A percentile compares a stretch with the other conserved stretches of the same genome.
Conservation (phyloP, 345 rosid species). For the Laguncularia racemosa region DNA sequence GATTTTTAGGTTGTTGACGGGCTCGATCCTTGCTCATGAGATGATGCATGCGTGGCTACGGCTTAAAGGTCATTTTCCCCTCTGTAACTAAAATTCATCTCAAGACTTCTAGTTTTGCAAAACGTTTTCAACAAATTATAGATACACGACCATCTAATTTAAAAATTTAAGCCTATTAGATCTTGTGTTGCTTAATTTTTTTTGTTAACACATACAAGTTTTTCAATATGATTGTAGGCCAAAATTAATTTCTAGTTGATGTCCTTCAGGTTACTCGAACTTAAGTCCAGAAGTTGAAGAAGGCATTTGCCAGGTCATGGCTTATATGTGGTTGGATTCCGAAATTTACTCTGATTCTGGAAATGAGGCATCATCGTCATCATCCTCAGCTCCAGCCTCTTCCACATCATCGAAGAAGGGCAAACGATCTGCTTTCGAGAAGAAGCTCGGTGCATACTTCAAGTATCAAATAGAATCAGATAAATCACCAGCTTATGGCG, state of each 20-base stretch:
- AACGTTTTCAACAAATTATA: not conserved
- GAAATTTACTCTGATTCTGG: conserved; percentile 60
- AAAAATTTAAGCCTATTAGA: not conserved
- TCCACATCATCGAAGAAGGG: conserved; percentile 76
- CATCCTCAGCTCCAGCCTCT: conserved; percentile 29
- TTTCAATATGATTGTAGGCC: not conserved
- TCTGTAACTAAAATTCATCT: not conserved
- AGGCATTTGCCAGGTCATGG: conserved; percentile 96
- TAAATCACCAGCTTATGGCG: conserved; percentile 79
- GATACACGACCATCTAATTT: not conserved
- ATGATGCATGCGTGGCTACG: conserved; percentile 99
- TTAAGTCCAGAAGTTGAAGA: conserved; percentile 93
- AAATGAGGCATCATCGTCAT: conserved; percentile 35
- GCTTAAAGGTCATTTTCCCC: conserved; percentile 52
- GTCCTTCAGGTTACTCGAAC: conserved; percentile 62
- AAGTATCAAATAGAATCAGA: conserved; percentile 87
- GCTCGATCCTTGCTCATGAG: conserved; percentile 96
- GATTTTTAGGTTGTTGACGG: conserved; percentile 68
- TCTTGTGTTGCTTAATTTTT: not conserved
- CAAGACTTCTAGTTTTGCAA: not conserved
- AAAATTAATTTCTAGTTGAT: not conserved
- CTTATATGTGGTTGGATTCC: conserved; percentile 95
- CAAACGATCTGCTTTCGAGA: conserved; percentile 77
- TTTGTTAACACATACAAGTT: no score
- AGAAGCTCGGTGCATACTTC: conserved; percentile 80